A percentile compares a stretch with the other conserved stretches of the same genome.
These are phyloP conservation scores for Salicornia ramosissima DNA, from an alignment of 148 eudicot species.

Conservation along the genomic window DNA sequence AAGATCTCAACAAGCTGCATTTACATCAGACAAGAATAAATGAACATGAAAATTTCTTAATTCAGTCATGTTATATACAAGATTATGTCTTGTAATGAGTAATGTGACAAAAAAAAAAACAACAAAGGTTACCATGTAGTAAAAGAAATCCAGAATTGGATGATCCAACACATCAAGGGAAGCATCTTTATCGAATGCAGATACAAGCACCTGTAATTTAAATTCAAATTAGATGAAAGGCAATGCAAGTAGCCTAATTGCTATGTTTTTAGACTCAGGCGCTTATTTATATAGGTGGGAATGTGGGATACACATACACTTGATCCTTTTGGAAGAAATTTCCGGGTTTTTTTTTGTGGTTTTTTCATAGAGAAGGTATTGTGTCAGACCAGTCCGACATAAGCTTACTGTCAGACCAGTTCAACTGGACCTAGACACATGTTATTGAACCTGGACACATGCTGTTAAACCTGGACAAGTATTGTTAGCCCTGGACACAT, in stretches of 20 bases:
- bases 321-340: no score
- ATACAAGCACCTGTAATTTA: slow-evolving; percentile 57
- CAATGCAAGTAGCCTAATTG: not conserved
- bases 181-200: slow-evolving; percentile 72
- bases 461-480: no score
- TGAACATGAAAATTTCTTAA: not conserved
- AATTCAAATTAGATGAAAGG: not conserved
- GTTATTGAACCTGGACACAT: no score
- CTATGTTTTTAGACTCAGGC: not conserved
- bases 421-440: no score
- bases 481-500: no score
- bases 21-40: not conserved
- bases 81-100: not conserved
- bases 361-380: no score
- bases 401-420: no score
- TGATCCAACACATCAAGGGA: slow-evolving; percentile 82
- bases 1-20: slow-evolving; percentile 87
- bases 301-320: no score
- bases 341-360: not conserved
- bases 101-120: not conserved
- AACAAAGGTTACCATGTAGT: slow-evolving; percentile 55
- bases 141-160: slow-evolving; percentile 70
- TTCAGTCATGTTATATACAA: not conserved
- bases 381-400: no score
- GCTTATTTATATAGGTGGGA: no score